Evolutionary conservation across 2,329 filamentous ascomycete genomes (phyloP).

Genomic region (Alternaria brassicae): DNA sequence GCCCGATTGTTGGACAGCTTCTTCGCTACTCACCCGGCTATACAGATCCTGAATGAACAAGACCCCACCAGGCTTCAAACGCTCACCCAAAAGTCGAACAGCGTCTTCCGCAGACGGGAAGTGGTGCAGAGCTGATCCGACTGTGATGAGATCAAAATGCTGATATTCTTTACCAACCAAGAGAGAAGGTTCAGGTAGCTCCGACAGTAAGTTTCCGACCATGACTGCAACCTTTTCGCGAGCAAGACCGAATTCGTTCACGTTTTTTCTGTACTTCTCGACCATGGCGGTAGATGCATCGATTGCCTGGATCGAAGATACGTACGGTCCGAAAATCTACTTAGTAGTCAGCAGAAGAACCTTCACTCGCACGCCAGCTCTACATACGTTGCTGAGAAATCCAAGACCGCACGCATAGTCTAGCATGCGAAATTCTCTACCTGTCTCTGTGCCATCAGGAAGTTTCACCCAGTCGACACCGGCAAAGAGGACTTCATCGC

Average conservation of each 20-base stretch:
- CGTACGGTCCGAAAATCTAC: slow-evolving; percentile 11
- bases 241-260: neutral
- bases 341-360: neutral
- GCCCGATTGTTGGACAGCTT: neutral
- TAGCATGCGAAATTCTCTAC: slow-evolving; percentile 8
- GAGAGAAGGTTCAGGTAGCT: neutral
- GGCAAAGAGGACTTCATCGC: neutral
- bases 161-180: neutral
- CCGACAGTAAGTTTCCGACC: slow-evolving; percentile 1
- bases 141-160: neutral
- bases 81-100: neutral
- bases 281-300: slow-evolving; percentile 14
- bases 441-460: neutral
- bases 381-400: slow-evolving; percentile 9
- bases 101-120: neutral
- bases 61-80: slow-evolving; percentile 9
- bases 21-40: neutral
- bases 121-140: neutral
- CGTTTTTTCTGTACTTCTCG: slow-evolving; percentile 5
- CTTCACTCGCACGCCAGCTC: neutral
- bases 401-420: slow-evolving; percentile 16
- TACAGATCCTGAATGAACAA: slow-evolving; percentile 11
- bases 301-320: slow-evolving; percentile 14
- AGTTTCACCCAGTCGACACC: neutral
- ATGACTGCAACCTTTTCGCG: neutral